Base-by-base conservation (phyloP, 1,284 basidiomycete species). In the Apiotrichum mycotoxinovorans region DNA sequence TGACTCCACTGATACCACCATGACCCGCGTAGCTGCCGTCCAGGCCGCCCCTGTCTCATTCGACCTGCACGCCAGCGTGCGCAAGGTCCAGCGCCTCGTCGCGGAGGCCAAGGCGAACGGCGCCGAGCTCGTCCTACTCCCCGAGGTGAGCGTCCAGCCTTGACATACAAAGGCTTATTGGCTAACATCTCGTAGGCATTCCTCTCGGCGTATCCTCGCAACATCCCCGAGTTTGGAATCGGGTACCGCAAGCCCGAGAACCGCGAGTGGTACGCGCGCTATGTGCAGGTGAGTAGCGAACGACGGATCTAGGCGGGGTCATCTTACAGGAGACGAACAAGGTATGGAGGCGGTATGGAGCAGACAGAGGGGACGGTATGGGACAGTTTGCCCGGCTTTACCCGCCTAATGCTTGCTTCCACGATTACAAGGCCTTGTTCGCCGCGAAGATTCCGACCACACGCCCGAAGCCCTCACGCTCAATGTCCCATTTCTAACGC, bases 111-210 rank as follows among this genome's bases (percentile, higher is more conserved):
- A 80, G 58, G 76, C 81, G 26, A 81, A 83, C 61, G 77, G 77
- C 3, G 76, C 82, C 0, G 79, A 85, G 63, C 71, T 88, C 1
- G 84, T 81, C 26, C 83, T 87, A 12, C 87, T 88, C 66, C 87
- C 87, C 3, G 87, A 88, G 69, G 46, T 48, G 22, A n/a, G n/a
- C n/a, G n/a, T n/a, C n/a, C n/a, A n/a, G n/a, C n/a, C 9, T 33
- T 23, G 1, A 17, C 8, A 7, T 26, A 15, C 42, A 9, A 2
- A 4, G 5, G 3, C 30, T 33, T n/a, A n/a, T n/a, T n/a, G n/a
- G n/a, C n/a, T n/a, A n/a, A n/a, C n/a, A n/a, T n/a, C n/a, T 20
- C 17, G 2, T 20, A 48, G 46, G 87, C 85, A 20, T 87, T 87
- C 41, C 53, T 77, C 23, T 65, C 64, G 30, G 71, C 65, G 8